These are phyloP conservation scores for Amphibolis antarctica DNA, from an alignment of 106 monocot species.

Conservation along the genomic window DNA sequence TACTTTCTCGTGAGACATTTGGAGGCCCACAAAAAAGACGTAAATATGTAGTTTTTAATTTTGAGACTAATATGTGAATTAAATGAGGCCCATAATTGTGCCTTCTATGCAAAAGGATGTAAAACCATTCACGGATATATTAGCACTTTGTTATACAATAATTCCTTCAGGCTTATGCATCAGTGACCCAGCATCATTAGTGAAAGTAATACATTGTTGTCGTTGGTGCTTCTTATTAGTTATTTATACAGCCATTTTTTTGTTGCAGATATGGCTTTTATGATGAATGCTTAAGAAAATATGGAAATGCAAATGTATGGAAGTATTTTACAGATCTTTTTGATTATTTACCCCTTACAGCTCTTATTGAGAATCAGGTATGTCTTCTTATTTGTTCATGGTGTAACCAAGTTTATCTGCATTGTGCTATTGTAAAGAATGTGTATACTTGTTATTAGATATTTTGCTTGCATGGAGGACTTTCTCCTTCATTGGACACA, in stretches of 20 bases:
- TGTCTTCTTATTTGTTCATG: constrained; percentile 1
- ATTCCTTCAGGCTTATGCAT: no score
- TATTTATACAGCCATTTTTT: neutral
- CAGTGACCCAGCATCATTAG: no score
- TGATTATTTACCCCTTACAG: constrained; percentile 86
- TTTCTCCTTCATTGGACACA: constrained; percentile 82
- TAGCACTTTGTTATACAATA: no score
- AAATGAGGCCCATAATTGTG: no score
- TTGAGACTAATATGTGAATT: no score
- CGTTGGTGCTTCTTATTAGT: neutral
- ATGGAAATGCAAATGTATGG: constrained; percentile 98
- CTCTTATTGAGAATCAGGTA: constrained; percentile 89
- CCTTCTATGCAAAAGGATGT: no score
- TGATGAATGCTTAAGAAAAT: constrained; percentile 94
- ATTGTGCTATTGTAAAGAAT: neutral
- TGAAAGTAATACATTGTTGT: no score
- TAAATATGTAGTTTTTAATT: no score
- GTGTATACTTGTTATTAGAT: constrained; percentile 20
- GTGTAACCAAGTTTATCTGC: neutral
- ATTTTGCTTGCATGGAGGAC: constrained; percentile 80
- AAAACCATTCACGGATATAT: no score
- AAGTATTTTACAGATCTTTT: constrained; percentile 90
- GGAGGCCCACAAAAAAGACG: no score
- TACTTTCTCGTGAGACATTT: no score
- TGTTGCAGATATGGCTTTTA: constrained; percentile 64